Conservation (phyloP, 805 yeast genomes). For the Saccharomyces kudriavzevii region DNA sequence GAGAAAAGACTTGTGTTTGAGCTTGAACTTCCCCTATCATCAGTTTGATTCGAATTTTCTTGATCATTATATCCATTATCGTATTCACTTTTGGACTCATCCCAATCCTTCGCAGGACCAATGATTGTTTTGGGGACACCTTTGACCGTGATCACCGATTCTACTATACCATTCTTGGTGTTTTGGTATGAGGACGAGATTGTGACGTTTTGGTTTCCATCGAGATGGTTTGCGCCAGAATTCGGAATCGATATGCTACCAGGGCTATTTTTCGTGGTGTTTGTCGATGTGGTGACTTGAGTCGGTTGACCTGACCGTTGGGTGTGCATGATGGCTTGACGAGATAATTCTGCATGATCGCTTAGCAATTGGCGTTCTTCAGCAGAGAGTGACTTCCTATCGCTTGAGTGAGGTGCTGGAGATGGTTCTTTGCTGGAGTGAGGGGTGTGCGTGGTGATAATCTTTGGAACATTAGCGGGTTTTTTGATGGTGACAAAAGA, state of each 20-base stretch:
- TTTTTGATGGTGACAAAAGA: constrained; percentile 62
- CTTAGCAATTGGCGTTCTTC: constrained; percentile 1
- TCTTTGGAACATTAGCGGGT: constrained; percentile 22
- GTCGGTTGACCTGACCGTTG: constrained; percentile 10
- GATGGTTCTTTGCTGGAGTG: background rate
- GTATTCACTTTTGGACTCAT: constrained; percentile 24
- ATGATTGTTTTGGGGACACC: constrained; percentile 84
- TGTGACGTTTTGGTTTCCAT: constrained; percentile 3
- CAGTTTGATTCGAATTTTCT: background rate
- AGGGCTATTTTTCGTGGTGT: background rate
- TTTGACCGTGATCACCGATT: constrained; percentile 71
- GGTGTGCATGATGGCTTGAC: constrained; percentile 7
- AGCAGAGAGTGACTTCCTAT: background rate
- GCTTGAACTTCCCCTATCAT: background rate
- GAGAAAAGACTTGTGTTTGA: background rate
- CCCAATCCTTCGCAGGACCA: constrained; percentile 49
- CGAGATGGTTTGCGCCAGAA: background rate
- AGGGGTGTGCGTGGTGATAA: background rate
- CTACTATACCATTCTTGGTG: constrained; percentile 49
- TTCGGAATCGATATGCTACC: background rate
- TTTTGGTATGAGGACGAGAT: constrained; percentile 20
- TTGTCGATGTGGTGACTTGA: constrained; percentile 8
- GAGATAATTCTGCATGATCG: constrained; percentile 8
- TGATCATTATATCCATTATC: background rate
- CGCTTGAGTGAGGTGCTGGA: background rate